Evolutionary conservation across 257 asterid species (phyloP).

Genomic region (Solanum chilense): DNA sequence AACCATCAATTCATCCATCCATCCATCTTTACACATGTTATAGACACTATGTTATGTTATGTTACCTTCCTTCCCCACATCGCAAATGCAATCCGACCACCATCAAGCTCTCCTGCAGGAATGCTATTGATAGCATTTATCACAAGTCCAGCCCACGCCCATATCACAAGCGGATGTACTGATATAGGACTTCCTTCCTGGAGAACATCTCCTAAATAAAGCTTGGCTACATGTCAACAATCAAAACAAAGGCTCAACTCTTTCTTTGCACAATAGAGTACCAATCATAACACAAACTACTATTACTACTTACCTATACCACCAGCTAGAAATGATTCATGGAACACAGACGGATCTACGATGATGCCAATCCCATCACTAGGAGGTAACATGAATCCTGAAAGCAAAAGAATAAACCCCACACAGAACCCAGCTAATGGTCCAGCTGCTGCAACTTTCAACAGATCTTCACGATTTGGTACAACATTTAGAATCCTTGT

Average conservation of each 20-base stretch:
- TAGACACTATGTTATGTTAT: too few relatives aligned
- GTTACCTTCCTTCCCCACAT: constrained; percentile 95
- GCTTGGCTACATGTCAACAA: constrained; percentile 53
- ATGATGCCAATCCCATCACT: constrained; percentile 71
- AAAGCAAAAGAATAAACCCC: constrained; percentile 62
- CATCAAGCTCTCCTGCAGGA: constrained; percentile 97
- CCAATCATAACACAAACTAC: not conserved
- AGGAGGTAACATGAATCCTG: constrained; percentile 86
- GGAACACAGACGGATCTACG: constrained; percentile 79
- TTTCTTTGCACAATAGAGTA: not conserved
- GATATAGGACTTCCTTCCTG: constrained; percentile 79
- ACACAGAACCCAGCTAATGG: constrained; percentile 81
- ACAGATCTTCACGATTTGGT: constrained; percentile 74
- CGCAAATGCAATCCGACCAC: constrained; percentile 86
- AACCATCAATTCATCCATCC: not conserved
- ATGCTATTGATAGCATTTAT: constrained; percentile 88
- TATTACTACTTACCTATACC: constrained; percentile 52
- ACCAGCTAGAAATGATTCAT: constrained; percentile 83
- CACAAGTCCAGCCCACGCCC: constrained; percentile 97
- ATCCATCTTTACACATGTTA: not conserved
- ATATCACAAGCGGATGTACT: constrained; percentile 75
- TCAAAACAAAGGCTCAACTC: not conserved
- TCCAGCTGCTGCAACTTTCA: constrained; percentile 95
- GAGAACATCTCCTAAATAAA: constrained; percentile 80
- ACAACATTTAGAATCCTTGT: constrained; percentile 81